phyloP scores from a whole-genome alignment of 345 rosid genomes.

The Cardiospermum halicacabum region DNA sequence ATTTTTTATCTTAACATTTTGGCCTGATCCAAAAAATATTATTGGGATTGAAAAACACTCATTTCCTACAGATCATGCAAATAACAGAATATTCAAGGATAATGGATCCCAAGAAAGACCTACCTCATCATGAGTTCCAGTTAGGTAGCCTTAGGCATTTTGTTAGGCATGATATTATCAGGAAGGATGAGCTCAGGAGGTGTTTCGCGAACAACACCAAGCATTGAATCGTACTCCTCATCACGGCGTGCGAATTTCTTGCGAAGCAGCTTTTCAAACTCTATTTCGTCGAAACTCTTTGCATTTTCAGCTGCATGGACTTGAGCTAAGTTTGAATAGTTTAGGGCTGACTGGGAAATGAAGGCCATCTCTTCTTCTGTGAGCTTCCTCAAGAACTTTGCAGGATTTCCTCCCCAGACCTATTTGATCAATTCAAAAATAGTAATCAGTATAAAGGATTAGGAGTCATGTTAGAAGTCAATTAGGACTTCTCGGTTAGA shows the following conservation, averaged over 20 bases:
- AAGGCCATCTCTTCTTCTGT: slow-evolving; percentile 79
- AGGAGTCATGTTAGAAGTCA: neutral
- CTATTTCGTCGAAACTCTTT: slow-evolving; percentile 60
- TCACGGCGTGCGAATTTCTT: slow-evolving; percentile 67
- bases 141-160: slow-evolving; percentile 37
- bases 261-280: slow-evolving; percentile 63
- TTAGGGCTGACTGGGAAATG: slow-evolving; percentile 62
- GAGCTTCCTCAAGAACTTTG: slow-evolving; percentile 71
- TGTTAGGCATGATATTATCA: slow-evolving; percentile 46
- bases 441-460: neutral
- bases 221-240: slow-evolving; percentile 71
- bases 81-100: slow-evolving; percentile 3
- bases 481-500: neutral
- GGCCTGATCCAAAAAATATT: slow-evolving; percentile 6
- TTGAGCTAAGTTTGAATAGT: slow-evolving; percentile 65
- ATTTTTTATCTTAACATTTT: slow-evolving; percentile 3
- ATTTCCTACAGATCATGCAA: slow-evolving; percentile 9
- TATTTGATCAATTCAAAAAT: slow-evolving; percentile 17
- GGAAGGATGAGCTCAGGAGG: slow-evolving; percentile 63
- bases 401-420: slow-evolving; percentile 98
- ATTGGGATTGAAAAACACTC: slow-evolving; percentile 14
- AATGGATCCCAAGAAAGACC: slow-evolving; percentile 13
- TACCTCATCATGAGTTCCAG: neutral
- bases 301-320: slow-evolving; percentile 83
- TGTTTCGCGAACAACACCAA: slow-evolving; percentile 74